A percentile compares a stretch with the other conserved stretches of the same genome.
These are phyloP conservation scores for Corynascus novoguineensis DNA, from an alignment of 495 filamentous ascomycete species.

Conservation along the genomic window DNA sequence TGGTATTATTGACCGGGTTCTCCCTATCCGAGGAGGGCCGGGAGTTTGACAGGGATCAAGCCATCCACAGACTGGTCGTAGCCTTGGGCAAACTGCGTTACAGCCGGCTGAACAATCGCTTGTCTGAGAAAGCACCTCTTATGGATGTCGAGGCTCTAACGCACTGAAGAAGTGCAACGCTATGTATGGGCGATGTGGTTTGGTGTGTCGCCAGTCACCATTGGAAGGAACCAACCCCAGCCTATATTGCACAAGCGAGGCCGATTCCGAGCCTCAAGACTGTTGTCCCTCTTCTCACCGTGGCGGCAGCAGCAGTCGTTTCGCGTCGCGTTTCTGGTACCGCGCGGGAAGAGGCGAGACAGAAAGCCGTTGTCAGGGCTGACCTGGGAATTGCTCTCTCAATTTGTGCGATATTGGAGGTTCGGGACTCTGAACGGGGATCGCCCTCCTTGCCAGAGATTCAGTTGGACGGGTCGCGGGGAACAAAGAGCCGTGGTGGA, in stretches of 20 bases:
- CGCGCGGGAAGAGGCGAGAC: constrained; percentile 28
- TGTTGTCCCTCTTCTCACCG: background rate
- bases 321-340: constrained; percentile 13
- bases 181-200: background rate
- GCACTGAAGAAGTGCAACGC: background rate
- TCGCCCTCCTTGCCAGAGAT: background rate
- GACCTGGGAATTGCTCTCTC: constrained; percentile 14
- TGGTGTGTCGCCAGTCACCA: background rate
- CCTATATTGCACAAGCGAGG: background rate
- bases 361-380: background rate
- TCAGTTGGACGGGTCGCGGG: background rate
- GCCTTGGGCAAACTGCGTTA: background rate
- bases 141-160: background rate
- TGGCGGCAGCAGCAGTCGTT: background rate
- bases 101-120: background rate
- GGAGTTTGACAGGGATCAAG: background rate
- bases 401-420: background rate
- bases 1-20: no score
- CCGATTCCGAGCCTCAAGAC: background rate
- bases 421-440: background rate
- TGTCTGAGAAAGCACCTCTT: background rate
- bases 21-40: background rate
- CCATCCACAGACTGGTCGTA: background rate
- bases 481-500: background rate
- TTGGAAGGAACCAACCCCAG: background rate